phyloP scores from a whole-genome alignment of 331 rosid genomes.

The Rhamnella rubrinervis region DNA sequence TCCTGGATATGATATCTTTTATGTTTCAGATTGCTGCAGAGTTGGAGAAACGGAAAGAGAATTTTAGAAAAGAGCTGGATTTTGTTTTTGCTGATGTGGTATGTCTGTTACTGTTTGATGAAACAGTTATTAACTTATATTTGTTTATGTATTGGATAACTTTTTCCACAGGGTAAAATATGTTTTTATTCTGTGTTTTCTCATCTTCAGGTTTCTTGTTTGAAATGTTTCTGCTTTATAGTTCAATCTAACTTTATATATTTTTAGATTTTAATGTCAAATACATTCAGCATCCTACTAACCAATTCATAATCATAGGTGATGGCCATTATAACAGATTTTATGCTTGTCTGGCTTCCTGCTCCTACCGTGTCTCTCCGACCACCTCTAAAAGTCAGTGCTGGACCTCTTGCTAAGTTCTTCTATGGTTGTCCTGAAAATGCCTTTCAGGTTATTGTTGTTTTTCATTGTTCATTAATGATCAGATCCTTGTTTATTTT shows the following conservation, averaged over 20 bases:
- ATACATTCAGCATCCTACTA: neutral
- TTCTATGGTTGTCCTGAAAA: constrained; percentile 56
- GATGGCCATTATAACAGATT: constrained; percentile 56
- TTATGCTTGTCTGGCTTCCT: constrained; percentile 61
- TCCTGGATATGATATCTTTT: neutral
- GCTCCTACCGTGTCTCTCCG: constrained; percentile 53
- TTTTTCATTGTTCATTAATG: neutral
- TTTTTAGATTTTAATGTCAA: too few relatives aligned
- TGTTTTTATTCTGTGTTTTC: neutral
- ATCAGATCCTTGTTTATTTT: neutral
- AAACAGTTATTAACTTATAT: neutral
- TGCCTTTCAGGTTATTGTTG: constrained; percentile 43
- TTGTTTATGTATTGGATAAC: too few relatives aligned
- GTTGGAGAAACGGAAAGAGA: constrained; percentile 43
- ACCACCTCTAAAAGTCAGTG: constrained; percentile 38
- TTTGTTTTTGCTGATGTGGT: constrained; percentile 56
- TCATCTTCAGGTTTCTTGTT: too few relatives aligned
- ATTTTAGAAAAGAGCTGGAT: constrained; percentile 50
- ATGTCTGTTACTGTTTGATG: neutral
- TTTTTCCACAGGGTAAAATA: too few relatives aligned
- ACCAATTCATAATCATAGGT: constrained; percentile 20
- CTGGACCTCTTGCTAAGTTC: constrained; percentile 41
- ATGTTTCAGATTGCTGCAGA: constrained; percentile 46
- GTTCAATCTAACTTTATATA: too few relatives aligned
- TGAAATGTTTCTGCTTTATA: too few relatives aligned